Base-by-base conservation (phyloP, 257 asterid species). In the Salvia rosmarinus region DNA sequence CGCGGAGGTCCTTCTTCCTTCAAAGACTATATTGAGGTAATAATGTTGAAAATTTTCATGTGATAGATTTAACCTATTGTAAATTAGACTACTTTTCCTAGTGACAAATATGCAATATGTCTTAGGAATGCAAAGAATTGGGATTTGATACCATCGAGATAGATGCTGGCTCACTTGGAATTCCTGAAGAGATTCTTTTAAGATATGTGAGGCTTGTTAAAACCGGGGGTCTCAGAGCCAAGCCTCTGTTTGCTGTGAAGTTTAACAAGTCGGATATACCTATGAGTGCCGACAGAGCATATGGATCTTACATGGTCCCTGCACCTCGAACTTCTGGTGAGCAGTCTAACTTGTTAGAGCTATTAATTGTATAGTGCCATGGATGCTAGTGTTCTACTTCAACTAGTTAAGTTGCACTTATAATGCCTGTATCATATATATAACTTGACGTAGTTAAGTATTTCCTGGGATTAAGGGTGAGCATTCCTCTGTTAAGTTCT, bases 141-240 rank as follows among this genome's bases (percentile, higher is more conserved):
- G 99, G 99, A 13, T 87, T 91, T 55, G 97, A 94, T 80, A 82
- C 96, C 19, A 86, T 94, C 62, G 99, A 94, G 82, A 82, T 95
- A 19, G 91, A 95, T 75, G 90, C 76, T 39, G 89, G 90, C 55
- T 85, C 90, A 9, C 87, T 91, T 56, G 98, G 88, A 61, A 74
- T 89, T 19, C 91, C 98, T 64, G 99, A 95, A 79, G 99, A 95
- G 73, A 81, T 85, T 28, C 86, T 95, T 32, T 50, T 91, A 82
- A 88, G 99, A 85, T 95, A 89, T 82, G 93, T 95, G 79, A 85
- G 99, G 82, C 79, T 84, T 78, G 89, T 88, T 35, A 95, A 95
- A 89, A 87, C 81, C 23, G 86, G 85, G 30, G 96, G 98, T 46
- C 95, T 95, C 54, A 82, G 84, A 81, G 98, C 89, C 17, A 91